Percentiles rank a stretch among this genome's conserved stretches.
Evolutionary conservation across 768 basidiomycete genomes (phyloP).

Genomic region (Myochromella boudieri): DNA sequence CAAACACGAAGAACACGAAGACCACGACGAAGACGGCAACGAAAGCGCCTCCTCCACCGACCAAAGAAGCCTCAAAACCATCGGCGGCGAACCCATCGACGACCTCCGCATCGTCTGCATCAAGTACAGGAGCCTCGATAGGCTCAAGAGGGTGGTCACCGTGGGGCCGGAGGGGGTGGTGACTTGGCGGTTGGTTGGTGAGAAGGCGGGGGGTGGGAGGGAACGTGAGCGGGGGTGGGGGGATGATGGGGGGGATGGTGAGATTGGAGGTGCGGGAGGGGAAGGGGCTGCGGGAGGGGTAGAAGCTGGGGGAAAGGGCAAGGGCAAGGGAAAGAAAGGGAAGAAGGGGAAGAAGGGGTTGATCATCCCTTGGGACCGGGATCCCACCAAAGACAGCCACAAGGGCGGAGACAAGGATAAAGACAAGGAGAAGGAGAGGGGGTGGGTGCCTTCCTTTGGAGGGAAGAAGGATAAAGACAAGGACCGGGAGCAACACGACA

Average conservation of each 20-base stretch:
- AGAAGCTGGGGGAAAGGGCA: background rate
- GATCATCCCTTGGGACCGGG: background rate
- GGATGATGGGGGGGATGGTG: background rate
- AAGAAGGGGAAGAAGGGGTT: background rate
- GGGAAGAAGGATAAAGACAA: constrained; percentile 30
- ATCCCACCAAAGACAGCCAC: background rate
- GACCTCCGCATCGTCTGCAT: constrained; percentile 38
- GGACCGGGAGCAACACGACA: constrained; percentile 1
- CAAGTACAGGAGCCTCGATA: constrained; percentile 29
- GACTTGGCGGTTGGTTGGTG: too few relatives aligned
- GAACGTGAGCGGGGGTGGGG: background rate
- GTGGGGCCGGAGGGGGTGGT: background rate
- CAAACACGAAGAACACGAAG: background rate
- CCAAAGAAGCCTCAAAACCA: background rate
- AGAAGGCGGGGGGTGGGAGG: background rate
- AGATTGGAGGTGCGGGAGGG: too few relatives aligned
- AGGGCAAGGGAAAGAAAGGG: background rate
- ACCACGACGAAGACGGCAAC: background rate
- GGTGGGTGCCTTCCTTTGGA: too few relatives aligned
- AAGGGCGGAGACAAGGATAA: constrained; percentile 1
- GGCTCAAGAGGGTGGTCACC: constrained; percentile 3
- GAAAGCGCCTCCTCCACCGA: background rate
- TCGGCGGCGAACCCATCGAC: constrained; percentile 10
- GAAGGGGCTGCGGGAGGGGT: background rate
- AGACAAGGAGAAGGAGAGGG: constrained; percentile 3